Percentiles rank a stretch among this genome's conserved stretches.
phyloP scores from a whole-genome alignment of 495 filamentous ascomycete species.

The Penicillium angulare region DNA sequence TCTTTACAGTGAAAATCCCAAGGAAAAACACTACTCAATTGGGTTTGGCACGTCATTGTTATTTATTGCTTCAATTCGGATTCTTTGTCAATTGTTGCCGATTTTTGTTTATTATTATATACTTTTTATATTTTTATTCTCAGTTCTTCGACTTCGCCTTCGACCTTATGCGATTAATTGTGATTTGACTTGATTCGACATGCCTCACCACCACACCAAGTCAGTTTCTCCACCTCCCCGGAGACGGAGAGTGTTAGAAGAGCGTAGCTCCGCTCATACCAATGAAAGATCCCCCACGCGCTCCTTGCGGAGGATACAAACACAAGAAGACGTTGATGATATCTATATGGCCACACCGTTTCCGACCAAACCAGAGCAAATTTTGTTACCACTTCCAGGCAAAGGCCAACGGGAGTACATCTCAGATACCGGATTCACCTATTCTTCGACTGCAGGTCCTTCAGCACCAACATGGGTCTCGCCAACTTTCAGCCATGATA shows the following conservation, averaged over 20 bases:
- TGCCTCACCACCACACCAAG: slow-evolving; percentile 32
- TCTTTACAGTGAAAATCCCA: slow-evolving; percentile 5
- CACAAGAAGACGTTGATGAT: slow-evolving; percentile 38
- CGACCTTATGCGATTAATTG: background rate
- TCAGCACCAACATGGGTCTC: slow-evolving; percentile 28
- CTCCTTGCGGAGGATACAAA: slow-evolving; percentile 36
- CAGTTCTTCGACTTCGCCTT: slow-evolving; percentile 10
- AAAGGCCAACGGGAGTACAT: slow-evolving; percentile 42
- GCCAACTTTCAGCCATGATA: slow-evolving; percentile 27
- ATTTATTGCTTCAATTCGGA: too few species aligned
- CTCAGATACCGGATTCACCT: slow-evolving; percentile 33
- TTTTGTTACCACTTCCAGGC: slow-evolving; percentile 46
- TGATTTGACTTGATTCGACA: slow-evolving; percentile 26
- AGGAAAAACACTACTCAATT: slow-evolving; percentile 7
- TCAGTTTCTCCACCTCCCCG: slow-evolving; percentile 41
- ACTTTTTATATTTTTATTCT: too few species aligned
- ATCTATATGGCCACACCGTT: slow-evolving; percentile 47
- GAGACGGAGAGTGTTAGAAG: slow-evolving; percentile 47
- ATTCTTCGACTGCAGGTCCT: slow-evolving; percentile 16
- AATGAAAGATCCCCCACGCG: slow-evolving; percentile 42
- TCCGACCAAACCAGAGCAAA: slow-evolving; percentile 53
- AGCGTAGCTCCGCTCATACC: slow-evolving; percentile 51
- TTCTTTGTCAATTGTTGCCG: too few species aligned
- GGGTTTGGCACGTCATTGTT: slow-evolving; percentile 2
- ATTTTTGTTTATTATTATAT: background rate